A percentile compares a stretch with the other conserved stretches of the same genome.
Evolutionary conservation across 73 alveolate genomes (phyloP).

Genomic region (Tetrahymena borealis): DNA sequence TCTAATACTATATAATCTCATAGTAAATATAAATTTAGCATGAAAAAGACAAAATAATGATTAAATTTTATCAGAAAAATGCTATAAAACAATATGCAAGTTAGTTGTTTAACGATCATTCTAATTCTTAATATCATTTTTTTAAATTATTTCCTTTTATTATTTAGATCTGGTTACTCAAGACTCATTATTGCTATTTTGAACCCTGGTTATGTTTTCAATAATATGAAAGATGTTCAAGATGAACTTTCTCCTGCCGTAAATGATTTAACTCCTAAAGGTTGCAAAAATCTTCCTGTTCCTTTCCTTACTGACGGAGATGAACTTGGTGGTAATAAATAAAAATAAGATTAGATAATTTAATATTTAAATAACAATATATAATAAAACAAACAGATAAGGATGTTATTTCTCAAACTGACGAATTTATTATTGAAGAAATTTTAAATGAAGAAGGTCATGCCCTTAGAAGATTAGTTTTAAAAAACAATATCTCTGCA

Average conservation of each 20-base stretch:
- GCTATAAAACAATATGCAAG: no score
- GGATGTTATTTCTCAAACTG: constrained; percentile 16
- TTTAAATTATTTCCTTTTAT: background rate
- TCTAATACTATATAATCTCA: no score
- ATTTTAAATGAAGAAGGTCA: constrained; percentile 8
- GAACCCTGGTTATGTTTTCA: constrained; percentile 37
- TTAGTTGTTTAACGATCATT: no score
- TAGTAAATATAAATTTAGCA: no score
- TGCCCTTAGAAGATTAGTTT: constrained; percentile 27
- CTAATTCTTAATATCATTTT: no score
- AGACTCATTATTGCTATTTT: constrained; percentile 31
- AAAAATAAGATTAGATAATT: background rate
- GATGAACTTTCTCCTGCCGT: constrained; percentile 20
- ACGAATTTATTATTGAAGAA: constrained; percentile 32
- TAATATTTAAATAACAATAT: background rate
- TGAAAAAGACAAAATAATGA: no score
- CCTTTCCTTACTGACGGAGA: constrained; percentile 46
- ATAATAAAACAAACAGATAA: background rate
- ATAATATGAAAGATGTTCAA: constrained; percentile 17
- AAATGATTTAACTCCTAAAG: constrained; percentile 23
- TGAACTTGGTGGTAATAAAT: constrained; percentile 19
- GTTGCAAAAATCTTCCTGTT: constrained; percentile 31
- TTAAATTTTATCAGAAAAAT: no score
- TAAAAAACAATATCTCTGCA: constrained; percentile 16
- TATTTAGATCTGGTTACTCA: constrained; percentile 2